Evolutionary conservation across 148 eudicot genomes (phyloP).

Genomic region (Suaeda aralocaspica): DNA sequence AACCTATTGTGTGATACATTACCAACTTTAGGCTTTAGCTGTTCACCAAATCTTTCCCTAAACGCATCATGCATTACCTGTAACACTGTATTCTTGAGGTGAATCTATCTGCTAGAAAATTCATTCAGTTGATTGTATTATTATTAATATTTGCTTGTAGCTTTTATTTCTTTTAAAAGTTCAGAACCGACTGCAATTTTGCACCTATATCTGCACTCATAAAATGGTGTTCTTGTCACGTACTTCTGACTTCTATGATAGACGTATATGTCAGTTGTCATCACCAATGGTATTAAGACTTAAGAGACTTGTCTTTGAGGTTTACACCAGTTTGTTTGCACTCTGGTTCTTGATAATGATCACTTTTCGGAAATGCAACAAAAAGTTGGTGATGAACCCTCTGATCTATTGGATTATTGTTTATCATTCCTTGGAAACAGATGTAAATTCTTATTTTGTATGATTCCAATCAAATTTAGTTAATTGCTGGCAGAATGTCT

Average conservation of each 20-base stretch:
- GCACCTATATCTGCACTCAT: background rate
- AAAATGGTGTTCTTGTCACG: background rate
- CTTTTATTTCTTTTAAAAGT: background rate
- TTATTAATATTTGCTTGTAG: background rate
- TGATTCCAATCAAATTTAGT: background rate
- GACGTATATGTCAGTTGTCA: background rate
- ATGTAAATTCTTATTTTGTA: too few species aligned
- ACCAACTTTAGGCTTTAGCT: background rate
- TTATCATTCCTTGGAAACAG: background rate
- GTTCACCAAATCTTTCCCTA: background rate
- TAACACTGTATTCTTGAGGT: background rate
- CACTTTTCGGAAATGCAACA: background rate
- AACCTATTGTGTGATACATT: background rate
- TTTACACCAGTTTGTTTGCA: background rate
- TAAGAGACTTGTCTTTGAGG: background rate
- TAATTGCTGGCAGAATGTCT: background rate
- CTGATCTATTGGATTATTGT: background rate
- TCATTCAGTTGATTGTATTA: background rate
- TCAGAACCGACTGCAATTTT: background rate
- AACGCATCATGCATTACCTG: background rate
- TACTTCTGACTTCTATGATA: background rate
- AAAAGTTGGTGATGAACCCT: background rate
- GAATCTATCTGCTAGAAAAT: background rate
- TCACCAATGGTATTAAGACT: background rate
- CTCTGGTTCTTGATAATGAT: background rate